Conservation (phyloP, 805 yeast species). For the Nakazawaea populi region DNA sequence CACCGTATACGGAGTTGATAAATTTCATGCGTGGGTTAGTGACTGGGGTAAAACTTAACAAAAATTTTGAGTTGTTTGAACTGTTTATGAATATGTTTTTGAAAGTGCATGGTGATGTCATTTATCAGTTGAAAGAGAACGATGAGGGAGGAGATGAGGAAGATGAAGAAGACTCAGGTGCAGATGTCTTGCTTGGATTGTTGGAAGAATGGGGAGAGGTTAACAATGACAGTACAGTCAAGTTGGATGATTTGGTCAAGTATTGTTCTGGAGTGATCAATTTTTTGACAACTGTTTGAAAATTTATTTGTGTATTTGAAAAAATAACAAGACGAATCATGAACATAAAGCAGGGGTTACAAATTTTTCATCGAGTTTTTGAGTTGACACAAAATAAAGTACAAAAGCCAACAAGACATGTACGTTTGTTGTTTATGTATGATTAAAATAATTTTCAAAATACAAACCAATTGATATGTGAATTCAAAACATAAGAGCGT, state of each 20-base stretch:
- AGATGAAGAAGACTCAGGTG: conserved; percentile 21
- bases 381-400: too few species aligned
- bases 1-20: conserved; percentile 63
- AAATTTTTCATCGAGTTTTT: too few species aligned
- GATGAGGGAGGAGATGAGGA: conserved; percentile 9
- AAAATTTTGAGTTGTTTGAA: conserved; percentile 71
- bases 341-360: too few species aligned
- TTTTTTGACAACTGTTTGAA: conserved; percentile 43
- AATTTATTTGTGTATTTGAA: neutral
- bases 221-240: conserved; percentile 35
- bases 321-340: too few species aligned
- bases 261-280: conserved; percentile 77
- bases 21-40: conserved; percentile 64
- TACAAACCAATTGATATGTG: too few species aligned
- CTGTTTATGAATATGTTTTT: conserved; percentile 74
- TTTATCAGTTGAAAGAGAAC: conserved; percentile 25
- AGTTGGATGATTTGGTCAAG: conserved; percentile 63
- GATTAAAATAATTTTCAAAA: too few species aligned
- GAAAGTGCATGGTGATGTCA: conserved; percentile 77
- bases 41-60: conserved; percentile 48
- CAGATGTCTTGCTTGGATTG: conserved; percentile 34
- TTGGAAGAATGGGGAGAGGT: conserved; percentile 42
- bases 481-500: too few species aligned
- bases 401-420: too few species aligned
- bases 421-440: too few species aligned